A percentile compares a stretch with the other conserved stretches of the same genome.
Conservation (phyloP, 306 rosid species). For the Begonia loranthoides region DNA sequence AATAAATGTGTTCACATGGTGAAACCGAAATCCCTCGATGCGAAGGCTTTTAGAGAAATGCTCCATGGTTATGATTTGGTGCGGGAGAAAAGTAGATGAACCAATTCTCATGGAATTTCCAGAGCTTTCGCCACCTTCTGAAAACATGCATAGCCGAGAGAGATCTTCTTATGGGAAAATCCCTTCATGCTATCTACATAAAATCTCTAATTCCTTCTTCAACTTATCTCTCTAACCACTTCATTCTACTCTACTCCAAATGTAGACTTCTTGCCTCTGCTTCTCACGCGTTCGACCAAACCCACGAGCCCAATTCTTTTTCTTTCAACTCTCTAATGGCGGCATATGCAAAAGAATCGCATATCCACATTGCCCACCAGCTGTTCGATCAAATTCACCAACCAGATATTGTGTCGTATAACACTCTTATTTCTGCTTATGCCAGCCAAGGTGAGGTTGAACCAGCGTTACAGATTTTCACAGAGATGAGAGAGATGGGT, state of each 20-base stretch:
- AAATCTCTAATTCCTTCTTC: conserved; percentile 37
- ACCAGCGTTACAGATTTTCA: conserved; percentile 25
- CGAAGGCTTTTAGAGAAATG: background rate
- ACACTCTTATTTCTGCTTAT: conserved; percentile 50
- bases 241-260: conserved; percentile 37
- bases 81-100: conserved; percentile 18
- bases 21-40: too few species aligned
- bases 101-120: conserved; percentile 22
- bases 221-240: conserved; percentile 35
- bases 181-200: conserved; percentile 28
- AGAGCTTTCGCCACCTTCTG: conserved; percentile 37
- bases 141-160: conserved; percentile 31
- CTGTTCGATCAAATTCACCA: conserved; percentile 28
- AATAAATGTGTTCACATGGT: too few species aligned
- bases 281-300: conserved; percentile 16
- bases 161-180: conserved; percentile 30
- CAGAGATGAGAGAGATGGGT: conserved; percentile 23
- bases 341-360: conserved; percentile 17
- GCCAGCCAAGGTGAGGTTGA: conserved; percentile 34
- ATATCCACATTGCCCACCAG: conserved; percentile 17
- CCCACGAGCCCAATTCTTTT: conserved; percentile 29
- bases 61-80: background rate
- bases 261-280: conserved; percentile 21
- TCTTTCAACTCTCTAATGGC: conserved; percentile 28
- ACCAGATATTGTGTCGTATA: conserved; percentile 43